A percentile compares a stretch with the other conserved stretches of the same genome.
These are phyloP conservation scores for Candida sp. DNA, from an alignment of 1,139 yeast species.

Conservation along the genomic window DNA sequence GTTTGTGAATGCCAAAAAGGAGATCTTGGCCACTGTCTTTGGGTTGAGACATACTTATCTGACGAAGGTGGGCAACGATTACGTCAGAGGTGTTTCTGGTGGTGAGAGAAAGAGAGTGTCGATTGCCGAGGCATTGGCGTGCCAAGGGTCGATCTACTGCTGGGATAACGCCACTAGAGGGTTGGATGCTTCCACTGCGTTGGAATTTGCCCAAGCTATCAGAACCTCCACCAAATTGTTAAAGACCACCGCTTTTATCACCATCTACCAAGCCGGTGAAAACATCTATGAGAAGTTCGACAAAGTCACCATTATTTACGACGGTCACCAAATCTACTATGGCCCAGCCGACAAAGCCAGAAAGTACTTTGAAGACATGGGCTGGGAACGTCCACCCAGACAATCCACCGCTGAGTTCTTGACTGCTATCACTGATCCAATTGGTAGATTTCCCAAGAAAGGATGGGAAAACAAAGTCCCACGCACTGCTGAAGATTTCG, in stretches of 20 bases:
- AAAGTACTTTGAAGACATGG: slow-evolving; percentile 61
- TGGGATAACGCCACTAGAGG: slow-evolving; percentile 86
- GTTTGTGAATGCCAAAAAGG: slow-evolving; percentile 51
- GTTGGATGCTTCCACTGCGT: slow-evolving; percentile 74
- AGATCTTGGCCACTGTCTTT: slow-evolving; percentile 55
- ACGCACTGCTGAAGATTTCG: slow-evolving; percentile 59
- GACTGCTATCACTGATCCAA: slow-evolving; percentile 70
- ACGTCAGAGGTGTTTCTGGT: slow-evolving; percentile 81
- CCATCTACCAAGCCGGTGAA: slow-evolving; percentile 73
- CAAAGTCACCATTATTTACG: slow-evolving; percentile 63
- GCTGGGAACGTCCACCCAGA: slow-evolving; percentile 62
- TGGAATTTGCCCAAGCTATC: slow-evolving; percentile 65
- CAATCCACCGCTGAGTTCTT: slow-evolving; percentile 71
- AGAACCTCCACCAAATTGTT: slow-evolving; percentile 62
- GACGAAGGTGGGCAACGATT: slow-evolving; percentile 41
- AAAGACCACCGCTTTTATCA: slow-evolving; percentile 60
- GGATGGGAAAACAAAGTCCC: slow-evolving; percentile 63
- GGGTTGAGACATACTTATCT: slow-evolving; percentile 48
- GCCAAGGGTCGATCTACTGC: slow-evolving; percentile 60
- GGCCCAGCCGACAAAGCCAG: slow-evolving; percentile 61
- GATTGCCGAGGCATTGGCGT: slow-evolving; percentile 67
- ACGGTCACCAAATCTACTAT: slow-evolving; percentile 61
- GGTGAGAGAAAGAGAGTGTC: slow-evolving; percentile 88
- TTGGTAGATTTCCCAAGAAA: slow-evolving; percentile 42
- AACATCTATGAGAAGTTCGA: slow-evolving; percentile 65